These are phyloP conservation scores for Irpex sp. DNA, from an alignment of 1,284 basidiomycete genomes.

Conservation along the genomic window DNA sequence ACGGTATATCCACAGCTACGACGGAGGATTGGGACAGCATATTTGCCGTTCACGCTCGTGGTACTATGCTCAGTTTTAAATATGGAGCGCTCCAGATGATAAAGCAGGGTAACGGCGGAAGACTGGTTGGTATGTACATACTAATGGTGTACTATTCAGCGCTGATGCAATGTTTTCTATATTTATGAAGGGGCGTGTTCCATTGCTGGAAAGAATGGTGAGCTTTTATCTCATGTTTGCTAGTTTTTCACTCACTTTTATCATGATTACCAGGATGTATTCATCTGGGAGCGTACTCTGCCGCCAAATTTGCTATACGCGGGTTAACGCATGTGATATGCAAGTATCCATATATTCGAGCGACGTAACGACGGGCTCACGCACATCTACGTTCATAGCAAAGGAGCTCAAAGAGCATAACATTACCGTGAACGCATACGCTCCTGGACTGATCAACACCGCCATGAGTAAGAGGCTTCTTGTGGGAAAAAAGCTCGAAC, in stretches of 20 bases:
- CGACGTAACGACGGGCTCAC: neutral
- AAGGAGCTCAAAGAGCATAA: constrained; percentile 13
- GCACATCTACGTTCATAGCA: constrained; percentile 5
- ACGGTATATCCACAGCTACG: neutral
- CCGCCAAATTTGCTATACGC: constrained; percentile 27
- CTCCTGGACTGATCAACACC: constrained; percentile 16
- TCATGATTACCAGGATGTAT: constrained; percentile 1
- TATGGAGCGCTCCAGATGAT: constrained; percentile 28
- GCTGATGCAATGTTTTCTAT: neutral
- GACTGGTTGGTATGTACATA: constrained; percentile 20
- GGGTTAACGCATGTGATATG: constrained; percentile 22
- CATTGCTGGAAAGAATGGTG: neutral
- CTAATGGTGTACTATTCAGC: too few species aligned
- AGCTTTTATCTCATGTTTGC: too few species aligned
- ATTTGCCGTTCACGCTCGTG: constrained; percentile 26
- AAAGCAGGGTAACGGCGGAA: constrained; percentile 27
- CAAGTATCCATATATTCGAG: constrained; percentile 2
- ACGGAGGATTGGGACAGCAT: neutral
- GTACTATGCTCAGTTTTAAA: constrained; percentile 28
- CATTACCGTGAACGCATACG: constrained; percentile 20
- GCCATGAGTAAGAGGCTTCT: constrained; percentile 12
- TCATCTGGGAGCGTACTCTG: constrained; percentile 13
- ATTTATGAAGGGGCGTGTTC: neutral
- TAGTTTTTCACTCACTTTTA: neutral
- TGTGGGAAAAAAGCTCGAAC: neutral